These are phyloP conservation scores for Candida sphagnicola DNA, from an alignment of 805 yeast species.

Conservation along the genomic window DNA sequence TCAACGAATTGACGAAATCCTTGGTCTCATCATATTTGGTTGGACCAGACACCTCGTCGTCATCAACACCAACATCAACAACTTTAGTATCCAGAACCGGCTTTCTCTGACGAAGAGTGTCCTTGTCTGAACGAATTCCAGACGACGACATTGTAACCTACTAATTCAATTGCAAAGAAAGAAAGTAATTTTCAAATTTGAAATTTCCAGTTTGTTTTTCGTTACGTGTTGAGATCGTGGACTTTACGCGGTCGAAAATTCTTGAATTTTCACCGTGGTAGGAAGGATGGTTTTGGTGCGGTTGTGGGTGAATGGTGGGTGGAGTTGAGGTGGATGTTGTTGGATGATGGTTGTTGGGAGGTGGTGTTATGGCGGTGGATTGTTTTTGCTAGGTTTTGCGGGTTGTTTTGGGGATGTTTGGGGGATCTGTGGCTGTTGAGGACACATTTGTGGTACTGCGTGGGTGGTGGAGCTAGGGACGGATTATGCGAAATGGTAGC, in stretches of 20 bases:
- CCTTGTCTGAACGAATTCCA: conserved; percentile 15
- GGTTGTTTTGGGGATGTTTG: too few relatives aligned
- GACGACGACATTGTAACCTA: conserved; percentile 20
- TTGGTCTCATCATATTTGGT: conserved; percentile 21
- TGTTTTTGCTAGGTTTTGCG: too few relatives aligned
- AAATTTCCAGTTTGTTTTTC: conserved; percentile 1
- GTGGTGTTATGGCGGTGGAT: too few relatives aligned
- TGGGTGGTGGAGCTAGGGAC: too few relatives aligned
- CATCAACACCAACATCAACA: conserved; percentile 9
- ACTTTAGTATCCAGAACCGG: conserved; percentile 2
- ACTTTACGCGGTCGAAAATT: conserved; percentile 1
- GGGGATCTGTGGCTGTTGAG: too few relatives aligned
- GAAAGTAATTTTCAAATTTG: background rate
- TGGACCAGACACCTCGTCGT: conserved; percentile 16
- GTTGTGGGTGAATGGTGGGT: too few relatives aligned
- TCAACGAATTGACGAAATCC: conserved; percentile 25
- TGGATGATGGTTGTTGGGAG: too few relatives aligned
- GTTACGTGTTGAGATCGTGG: conserved; percentile 5
- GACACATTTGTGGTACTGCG: too few relatives aligned
- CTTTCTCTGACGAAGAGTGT: conserved; percentile 17
- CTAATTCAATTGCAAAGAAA: conserved; percentile 3
- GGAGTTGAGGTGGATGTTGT: too few relatives aligned
- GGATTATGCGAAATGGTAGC: too few relatives aligned
- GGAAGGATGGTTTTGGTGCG: too few relatives aligned
- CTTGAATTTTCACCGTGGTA: too few relatives aligned